Base-by-base conservation (phyloP, 768 basidiomycete genomes). In the Boletus rufocinnamomeus region DNA sequence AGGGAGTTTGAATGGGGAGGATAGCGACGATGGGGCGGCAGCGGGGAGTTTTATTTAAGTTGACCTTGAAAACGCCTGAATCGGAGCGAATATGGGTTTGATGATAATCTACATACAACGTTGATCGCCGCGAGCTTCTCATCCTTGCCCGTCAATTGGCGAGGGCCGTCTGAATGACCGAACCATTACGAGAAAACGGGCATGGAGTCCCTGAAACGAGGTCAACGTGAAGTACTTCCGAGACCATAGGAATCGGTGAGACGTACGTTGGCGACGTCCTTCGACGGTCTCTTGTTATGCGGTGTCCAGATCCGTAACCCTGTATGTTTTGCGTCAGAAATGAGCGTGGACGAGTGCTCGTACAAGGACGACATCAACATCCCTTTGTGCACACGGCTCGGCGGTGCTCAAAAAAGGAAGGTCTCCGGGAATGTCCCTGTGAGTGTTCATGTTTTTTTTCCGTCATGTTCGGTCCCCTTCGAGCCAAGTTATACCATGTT, bases 71-170 rank as follows among this genome's bases (percentile, higher is more conserved):
- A 63, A 65, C 57, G 58, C 44, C 53, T 63, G 38, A 58, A 59
- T 69, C 66, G 65, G 70, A 66, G 69, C 66, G 67, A 64, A 73
- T 72, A 74, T 71, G 62, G 62, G 55, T 60, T 61, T 72, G 67
- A 72, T 69, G 68, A 69, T 74, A 72, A 74, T 72, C 72, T 69
- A 64, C 73, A 63, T 70, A 62, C 64, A 69, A 51, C 59, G 66
- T 73, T 73, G 72, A 73, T 73, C 72, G 73, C 72, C 72, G 72
- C 68, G 71, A 69, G 44, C 64, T 72, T 73, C 68, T 64, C 57
- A 44, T 52, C 52, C 52, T 63, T 72, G 55, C 55, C 71, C 72
- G 71, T 64, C 64, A 59, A 64, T 67, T 62, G 63, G 54, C 58
- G 63, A 60, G 66, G 50, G 71, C 66, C 72, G 69, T 54, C 48